A percentile compares a stretch with the other conserved stretches of the same genome.
These are phyloP conservation scores for Trichophyton verrucosum DNA, from an alignment of 2,329 filamentous ascomycete genomes.

Conservation along the genomic window DNA sequence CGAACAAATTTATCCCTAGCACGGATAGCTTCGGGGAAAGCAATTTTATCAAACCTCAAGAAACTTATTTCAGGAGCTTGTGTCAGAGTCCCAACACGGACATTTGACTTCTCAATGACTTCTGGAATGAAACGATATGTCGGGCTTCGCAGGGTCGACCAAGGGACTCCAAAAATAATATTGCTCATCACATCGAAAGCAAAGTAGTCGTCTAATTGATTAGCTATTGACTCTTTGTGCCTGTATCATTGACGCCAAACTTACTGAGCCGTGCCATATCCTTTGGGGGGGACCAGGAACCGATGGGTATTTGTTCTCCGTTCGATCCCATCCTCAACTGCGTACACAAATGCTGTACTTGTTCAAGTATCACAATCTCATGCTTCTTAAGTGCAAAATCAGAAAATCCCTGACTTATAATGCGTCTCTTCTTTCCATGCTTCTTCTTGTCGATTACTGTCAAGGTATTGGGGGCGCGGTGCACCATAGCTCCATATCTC, in stretches of 20 bases:
- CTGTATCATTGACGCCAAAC: background rate
- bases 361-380: constrained; percentile 54
- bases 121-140: background rate
- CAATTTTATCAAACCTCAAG: background rate
- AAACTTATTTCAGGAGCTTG: background rate
- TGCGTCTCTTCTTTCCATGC: constrained; percentile 16
- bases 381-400: constrained; percentile 42
- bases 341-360: constrained; percentile 53
- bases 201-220: constrained; percentile 32
- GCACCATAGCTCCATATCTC: constrained; percentile 24
- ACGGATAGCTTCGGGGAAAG: constrained; percentile 7
- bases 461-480: constrained; percentile 9
- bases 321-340: constrained; percentile 16
- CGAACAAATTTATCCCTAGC: constrained; percentile 7
- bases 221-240: background rate
- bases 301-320: constrained; percentile 11
- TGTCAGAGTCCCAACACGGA: constrained; percentile 9
- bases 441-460: constrained; percentile 13
- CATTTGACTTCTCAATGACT: background rate
- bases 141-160: constrained; percentile 2
- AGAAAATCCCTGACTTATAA: constrained; percentile 20
- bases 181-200: constrained; percentile 42
- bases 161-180: constrained; percentile 13
- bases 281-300: constrained; percentile 28
- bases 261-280: constrained; percentile 27